Base-by-base conservation (phyloP, 768 basidiomycete species). In the Termitomyces sp. region DNA sequence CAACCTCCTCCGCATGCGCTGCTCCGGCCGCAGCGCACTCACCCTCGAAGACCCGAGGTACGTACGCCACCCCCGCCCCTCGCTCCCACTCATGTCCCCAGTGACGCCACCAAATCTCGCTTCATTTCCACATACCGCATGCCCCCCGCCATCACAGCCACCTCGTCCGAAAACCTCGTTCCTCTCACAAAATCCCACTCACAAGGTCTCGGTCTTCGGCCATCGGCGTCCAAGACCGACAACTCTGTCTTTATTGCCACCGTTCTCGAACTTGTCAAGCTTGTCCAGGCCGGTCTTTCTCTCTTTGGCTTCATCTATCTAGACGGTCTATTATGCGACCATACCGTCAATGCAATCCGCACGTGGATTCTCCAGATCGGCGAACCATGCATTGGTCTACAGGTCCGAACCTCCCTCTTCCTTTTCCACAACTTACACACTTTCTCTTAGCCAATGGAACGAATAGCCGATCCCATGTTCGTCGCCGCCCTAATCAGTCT, bases 1-100 rank as follows among this genome's bases (percentile, higher is more conserved):
- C 66, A 88, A 89, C 71, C 79, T 94, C 25, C 79, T 92, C 47
- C 83, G 92, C n/a, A 87, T 92, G 84, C 92, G 91, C 3, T 89
- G 88, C 69, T 86, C 86, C 55, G 89, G 90, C n/a, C 82, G 92
- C 47, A 78, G 73, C 25, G 92, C 89, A 0, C 77, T 94, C 53
- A 89, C 89, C 15, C 83, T 94, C 37, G 86, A 92, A 65, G 86
- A 90, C 65, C 87, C 91, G 10, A 86, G 84, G 88, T 85, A 63
- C 56, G 75, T 5, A 1, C 6, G 31, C 10, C n/a, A 60, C 17
- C 37, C 43, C 61, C 34, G 49, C 51, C 54, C 56, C 31, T 20
- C 57, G 32, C 53, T 4, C 57, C 25, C 25, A 58, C 57, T 60
- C 60, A 43, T 43, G 15, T 43, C 34, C 9, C 45, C 32, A 92